Evolutionary conservation across 1,139 yeast species (phyloP), one percentile per base, ranked within the genome.

Genomic region (Pichia sp.): DNA sequence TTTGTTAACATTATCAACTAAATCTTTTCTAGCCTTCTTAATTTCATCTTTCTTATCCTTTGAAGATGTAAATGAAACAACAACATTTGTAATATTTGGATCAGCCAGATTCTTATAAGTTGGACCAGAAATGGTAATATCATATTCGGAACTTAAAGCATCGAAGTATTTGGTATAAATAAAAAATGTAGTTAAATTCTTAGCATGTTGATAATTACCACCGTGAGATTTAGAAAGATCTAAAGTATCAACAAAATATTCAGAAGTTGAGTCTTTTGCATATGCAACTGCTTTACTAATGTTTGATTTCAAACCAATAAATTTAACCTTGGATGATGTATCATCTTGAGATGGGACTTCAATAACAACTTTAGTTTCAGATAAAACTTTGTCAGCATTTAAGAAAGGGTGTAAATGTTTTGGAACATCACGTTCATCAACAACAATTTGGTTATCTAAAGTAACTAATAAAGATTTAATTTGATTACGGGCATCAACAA

Each of bases 171-270:
- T 73, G 47, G 76, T 68, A 45, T 74, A 66, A 41, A 64, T 61
- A 56, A 89, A 81, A 61, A 72, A 84, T 15, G 80, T 68, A 35
- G 89, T 81, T 44, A 89, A 70, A 29, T 80, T 75, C 53, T 76
- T 76, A 26, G 93, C 95, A 56, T 89, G 96, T 24, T 67, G 60
- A 45, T 78, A 62, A 56, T 84, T 80, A 54, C 85, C 86, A 55
- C 86, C 85, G 61, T 89, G 96, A 30, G 96, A 95, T 61, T 76
- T 80, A 20, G 93, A 78, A 66, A 89, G 80, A 54, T 86, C 94
- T 57, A 89, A 70, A 20, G 77, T 66, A 53, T 83, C 88, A 35
- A 83, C 78, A 62, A 72, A 57, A 70, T 74, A 68, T 38, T 69
- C 58, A 57, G 73, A 62, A 51, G 80, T 74, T 61, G 65, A 76